Conservation (phyloP, 2,329 filamentous ascomycete species). For the Stachybotrys chartarum region DNA sequence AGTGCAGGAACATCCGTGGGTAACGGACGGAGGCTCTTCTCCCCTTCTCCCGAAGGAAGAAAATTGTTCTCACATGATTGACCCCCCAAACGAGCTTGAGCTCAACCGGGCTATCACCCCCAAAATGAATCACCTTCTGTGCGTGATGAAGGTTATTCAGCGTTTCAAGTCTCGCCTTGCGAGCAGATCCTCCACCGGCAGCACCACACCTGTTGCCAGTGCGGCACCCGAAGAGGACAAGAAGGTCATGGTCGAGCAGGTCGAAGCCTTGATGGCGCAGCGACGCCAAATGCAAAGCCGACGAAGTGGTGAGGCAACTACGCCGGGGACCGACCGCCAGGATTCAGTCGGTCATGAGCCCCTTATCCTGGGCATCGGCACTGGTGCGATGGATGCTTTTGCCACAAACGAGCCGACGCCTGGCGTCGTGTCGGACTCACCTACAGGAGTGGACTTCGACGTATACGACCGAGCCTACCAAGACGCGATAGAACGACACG, state of each 20-base stretch:
- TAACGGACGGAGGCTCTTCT: constrained; percentile 74
- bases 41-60: constrained; percentile 73
- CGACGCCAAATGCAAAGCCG: constrained; percentile 32
- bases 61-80: constrained; percentile 75
- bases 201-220: background rate
- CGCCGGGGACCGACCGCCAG: constrained; percentile 32
- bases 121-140: constrained; percentile 80
- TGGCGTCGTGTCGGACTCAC: constrained; percentile 70
- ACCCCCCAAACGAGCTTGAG: constrained; percentile 82
- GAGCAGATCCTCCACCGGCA: constrained; percentile 7
- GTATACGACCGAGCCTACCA: constrained; percentile 87
- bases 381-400: constrained; percentile 46
- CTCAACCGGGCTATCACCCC: constrained; percentile 84
- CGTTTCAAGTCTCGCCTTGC: constrained; percentile 75
- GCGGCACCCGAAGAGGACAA: constrained; percentile 18
- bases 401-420: constrained; percentile 27
- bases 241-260: constrained; percentile 37
- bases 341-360: constrained; percentile 51
- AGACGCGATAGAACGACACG: constrained; percentile 65
- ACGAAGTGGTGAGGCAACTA: constrained; percentile 7
- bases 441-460: constrained; percentile 74
- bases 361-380: constrained; percentile 70
- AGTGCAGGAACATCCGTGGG: constrained; percentile 80
- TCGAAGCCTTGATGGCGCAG: constrained; percentile 39
- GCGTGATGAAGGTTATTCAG: constrained; percentile 85